Evolutionary conservation across 2,329 filamentous ascomycete species (phyloP).

Genomic region (Calcarisporium arbuscula): DNA sequence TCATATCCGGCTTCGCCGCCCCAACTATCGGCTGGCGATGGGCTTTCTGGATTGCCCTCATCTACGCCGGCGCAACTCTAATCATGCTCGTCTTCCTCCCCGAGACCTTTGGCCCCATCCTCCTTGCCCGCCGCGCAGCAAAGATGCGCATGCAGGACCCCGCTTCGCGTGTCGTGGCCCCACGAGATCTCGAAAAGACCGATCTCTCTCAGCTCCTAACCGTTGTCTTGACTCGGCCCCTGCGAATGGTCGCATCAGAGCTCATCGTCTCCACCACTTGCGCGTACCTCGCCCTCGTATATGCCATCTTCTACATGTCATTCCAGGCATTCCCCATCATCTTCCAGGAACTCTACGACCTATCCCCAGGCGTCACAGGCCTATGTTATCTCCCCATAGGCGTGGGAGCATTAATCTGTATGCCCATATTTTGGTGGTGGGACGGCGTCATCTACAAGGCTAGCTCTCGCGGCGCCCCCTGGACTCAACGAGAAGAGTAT

Average conservation of each 20-base stretch:
- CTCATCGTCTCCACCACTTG: constrained; percentile 67
- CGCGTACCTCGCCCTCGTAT: constrained; percentile 64
- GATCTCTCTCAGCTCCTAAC: constrained; percentile 53
- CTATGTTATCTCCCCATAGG: constrained; percentile 65
- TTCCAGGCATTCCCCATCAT: constrained; percentile 71
- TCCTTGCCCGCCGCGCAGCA: constrained; percentile 50
- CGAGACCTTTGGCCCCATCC: constrained; percentile 55
- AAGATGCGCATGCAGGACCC: constrained; percentile 51
- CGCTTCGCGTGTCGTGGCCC: constrained; percentile 44
- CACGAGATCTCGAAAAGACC: constrained; percentile 56
- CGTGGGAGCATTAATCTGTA: constrained; percentile 51
- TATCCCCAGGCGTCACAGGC: constrained; percentile 58
- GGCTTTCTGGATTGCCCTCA: constrained; percentile 64
- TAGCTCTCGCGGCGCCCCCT: constrained; percentile 41
- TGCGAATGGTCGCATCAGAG: constrained; percentile 67
- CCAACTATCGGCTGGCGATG: constrained; percentile 59
- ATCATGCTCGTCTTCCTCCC: constrained; percentile 56
- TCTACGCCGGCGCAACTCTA: constrained; percentile 58
- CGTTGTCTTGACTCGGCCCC: constrained; percentile 63
- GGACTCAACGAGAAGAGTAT: constrained; percentile 59
- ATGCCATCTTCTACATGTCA: constrained; percentile 63
- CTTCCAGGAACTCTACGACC: constrained; percentile 56
- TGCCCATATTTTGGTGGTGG: constrained; percentile 59
- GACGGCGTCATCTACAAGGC: constrained; percentile 53
- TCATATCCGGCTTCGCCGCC: constrained; percentile 57